Conservation (phyloP, 257 asterid species). For the Henckelia pumila region DNA sequence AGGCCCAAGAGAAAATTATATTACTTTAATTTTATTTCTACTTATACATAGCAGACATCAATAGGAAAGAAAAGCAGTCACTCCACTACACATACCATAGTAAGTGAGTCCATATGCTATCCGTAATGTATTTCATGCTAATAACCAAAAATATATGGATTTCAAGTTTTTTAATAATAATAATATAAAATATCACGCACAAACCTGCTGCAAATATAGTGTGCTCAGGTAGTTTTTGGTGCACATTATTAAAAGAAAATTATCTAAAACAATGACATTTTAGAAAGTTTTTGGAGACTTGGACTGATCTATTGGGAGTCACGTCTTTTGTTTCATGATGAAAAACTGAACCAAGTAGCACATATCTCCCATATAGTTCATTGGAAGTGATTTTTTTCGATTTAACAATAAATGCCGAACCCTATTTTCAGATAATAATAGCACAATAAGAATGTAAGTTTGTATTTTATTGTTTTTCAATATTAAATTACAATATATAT, state of each 20-base stretch:
- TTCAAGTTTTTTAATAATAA: neutral
- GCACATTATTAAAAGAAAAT: too few relatives aligned
- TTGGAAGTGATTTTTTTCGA: neutral
- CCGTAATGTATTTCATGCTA: too few relatives aligned
- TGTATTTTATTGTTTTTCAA: neutral
- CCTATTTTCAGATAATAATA: too few relatives aligned
- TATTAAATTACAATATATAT: neutral
- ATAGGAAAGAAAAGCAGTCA: neutral
- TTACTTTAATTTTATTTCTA: too few relatives aligned
- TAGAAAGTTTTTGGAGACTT: neutral
- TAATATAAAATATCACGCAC: neutral
- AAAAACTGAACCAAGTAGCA: neutral
- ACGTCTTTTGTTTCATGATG: neutral
- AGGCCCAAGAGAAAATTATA: conserved; percentile 3
- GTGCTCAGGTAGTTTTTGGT: too few relatives aligned
- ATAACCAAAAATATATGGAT: too few relatives aligned
- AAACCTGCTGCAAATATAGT: conserved; percentile 6
- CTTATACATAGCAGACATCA: too few relatives aligned
- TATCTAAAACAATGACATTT: conserved; percentile 9
- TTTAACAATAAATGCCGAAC: conserved; percentile 8
- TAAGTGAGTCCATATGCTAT: conserved; percentile 7
- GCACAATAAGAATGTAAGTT: neutral
- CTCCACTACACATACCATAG: neutral
- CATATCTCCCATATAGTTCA: neutral
- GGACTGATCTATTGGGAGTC: neutral